Conservation (phyloP, 139 green algal genomes). For the Micractinium conductrix region DNA sequence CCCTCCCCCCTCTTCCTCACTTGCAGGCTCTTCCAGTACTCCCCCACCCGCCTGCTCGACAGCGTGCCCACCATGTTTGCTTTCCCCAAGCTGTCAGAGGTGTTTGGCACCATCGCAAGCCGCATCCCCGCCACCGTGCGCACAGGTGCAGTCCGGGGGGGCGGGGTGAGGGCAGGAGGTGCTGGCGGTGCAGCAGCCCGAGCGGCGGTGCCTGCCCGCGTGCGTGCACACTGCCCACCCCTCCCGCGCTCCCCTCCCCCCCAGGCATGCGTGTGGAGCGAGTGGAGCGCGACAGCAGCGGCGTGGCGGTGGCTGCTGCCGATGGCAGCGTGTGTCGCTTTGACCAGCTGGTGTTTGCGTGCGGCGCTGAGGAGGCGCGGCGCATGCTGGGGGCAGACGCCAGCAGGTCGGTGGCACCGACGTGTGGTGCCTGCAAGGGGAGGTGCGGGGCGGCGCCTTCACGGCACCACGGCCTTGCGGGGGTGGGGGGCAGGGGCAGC, state of each 20-base stretch:
- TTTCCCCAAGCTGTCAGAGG: conserved; percentile 64
- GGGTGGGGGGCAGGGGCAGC: background rate
- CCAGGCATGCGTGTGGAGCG: conserved; percentile 5
- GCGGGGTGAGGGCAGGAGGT: no score
- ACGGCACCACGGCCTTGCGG: no score
- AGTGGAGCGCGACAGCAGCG: conserved; percentile 7
- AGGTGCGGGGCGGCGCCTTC: no score
- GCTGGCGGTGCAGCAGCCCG: background rate
- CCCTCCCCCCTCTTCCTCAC: no score
- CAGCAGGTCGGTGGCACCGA: conserved; percentile 39
- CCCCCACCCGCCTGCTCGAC: conserved; percentile 62
- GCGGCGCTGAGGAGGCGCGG: conserved; percentile 63
- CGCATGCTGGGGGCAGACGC: conserved; percentile 44
- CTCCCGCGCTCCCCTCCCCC: background rate
- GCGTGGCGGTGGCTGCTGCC: background rate
- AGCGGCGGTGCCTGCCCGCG: background rate
- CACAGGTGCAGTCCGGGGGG: conserved; percentile 18
- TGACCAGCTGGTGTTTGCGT: conserved; percentile 74
- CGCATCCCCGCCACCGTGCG: conserved; percentile 32
- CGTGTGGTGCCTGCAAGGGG: no score
- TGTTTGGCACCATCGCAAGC: conserved; percentile 56
- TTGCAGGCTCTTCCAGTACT: conserved; percentile 73
- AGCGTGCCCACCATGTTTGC: conserved; percentile 72
- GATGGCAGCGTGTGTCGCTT: conserved; percentile 29
- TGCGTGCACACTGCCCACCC: background rate